phyloP scores from a whole-genome alignment of 78 protist genomes.

The Dictyostelium intermedium region DNA sequence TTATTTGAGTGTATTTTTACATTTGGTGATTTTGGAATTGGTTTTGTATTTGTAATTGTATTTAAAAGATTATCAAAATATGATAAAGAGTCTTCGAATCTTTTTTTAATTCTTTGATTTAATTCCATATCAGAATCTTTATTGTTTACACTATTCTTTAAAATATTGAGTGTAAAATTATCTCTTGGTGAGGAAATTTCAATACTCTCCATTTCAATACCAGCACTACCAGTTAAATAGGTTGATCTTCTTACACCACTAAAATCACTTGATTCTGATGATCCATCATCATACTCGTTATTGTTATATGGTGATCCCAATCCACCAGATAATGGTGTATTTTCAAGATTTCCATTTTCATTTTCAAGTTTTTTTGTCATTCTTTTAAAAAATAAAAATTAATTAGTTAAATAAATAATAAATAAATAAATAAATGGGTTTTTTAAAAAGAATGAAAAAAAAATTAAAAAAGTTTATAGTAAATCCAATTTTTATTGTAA shows the following conservation, averaged over 20 bases:
- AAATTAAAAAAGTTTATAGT: not conserved
- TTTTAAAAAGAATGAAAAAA: not conserved
- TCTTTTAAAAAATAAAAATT: not conserved
- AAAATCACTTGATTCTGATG: not conserved
- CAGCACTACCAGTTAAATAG: not conserved
- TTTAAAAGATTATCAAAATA: not conserved
- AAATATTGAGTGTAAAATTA: not conserved
- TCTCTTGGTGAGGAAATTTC: not conserved
- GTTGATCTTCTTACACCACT: not conserved
- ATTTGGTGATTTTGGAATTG: not conserved
- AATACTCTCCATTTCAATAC: not conserved
- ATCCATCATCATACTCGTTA: not conserved
- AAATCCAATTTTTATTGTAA: too few species aligned
- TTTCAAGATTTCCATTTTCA: not conserved
- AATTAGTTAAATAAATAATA: too few species aligned
- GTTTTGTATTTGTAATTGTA: not conserved
- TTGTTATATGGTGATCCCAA: not conserved
- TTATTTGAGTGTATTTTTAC: not conserved
- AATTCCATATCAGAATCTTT: not conserved
- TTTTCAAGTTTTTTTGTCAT: not conserved
- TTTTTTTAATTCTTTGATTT: constrained; percentile 1
- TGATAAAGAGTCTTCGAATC: constrained; percentile 13
- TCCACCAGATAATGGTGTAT: not conserved
- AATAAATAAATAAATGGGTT: too few species aligned
- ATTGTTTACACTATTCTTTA: not conserved